Percentiles rank a stretch among this genome's conserved stretches.
phyloP scores from a whole-genome alignment of 768 basidiomycete genomes.

The Hypsizygus marmoreus region DNA sequence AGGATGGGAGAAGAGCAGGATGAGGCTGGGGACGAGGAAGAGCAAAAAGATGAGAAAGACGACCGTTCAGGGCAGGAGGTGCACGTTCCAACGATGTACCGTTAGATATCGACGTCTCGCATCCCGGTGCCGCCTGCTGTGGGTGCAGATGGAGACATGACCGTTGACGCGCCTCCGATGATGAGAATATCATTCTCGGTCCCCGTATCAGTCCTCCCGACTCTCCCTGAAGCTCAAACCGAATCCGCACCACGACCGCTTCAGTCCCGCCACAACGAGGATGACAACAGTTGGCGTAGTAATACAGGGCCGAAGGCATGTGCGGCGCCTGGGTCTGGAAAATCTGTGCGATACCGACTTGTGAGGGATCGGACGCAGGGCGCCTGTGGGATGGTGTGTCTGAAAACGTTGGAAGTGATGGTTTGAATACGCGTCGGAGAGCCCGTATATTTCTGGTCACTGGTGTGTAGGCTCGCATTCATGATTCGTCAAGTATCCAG shows the following conservation, averaged over 20 bases:
- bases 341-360: constrained; percentile 61
- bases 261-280: too few species aligned
- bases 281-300: constrained; percentile 3
- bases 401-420: constrained; percentile 56
- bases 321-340: constrained; percentile 58
- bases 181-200: constrained; percentile 60
- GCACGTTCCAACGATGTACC: constrained; percentile 57
- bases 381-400: constrained; percentile 68
- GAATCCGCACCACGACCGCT: constrained; percentile 8
- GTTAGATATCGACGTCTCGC: constrained; percentile 69
- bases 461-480: too few species aligned
- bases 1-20: constrained; percentile 40
- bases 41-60: constrained; percentile 31
- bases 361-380: constrained; percentile 63
- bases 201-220: constrained; percentile 31
- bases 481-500: too few species aligned
- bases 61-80: too few species aligned
- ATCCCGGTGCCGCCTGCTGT: constrained; percentile 7
- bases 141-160: background rate
- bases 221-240: background rate
- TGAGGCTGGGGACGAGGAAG: constrained; percentile 37
- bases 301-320: constrained; percentile 37
- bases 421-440: too few species aligned
- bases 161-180: background rate
- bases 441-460: too few species aligned